phyloP scores from a whole-genome alignment of 2,329 filamentous ascomycete species.

The Ceratocystis albifundus region DNA sequence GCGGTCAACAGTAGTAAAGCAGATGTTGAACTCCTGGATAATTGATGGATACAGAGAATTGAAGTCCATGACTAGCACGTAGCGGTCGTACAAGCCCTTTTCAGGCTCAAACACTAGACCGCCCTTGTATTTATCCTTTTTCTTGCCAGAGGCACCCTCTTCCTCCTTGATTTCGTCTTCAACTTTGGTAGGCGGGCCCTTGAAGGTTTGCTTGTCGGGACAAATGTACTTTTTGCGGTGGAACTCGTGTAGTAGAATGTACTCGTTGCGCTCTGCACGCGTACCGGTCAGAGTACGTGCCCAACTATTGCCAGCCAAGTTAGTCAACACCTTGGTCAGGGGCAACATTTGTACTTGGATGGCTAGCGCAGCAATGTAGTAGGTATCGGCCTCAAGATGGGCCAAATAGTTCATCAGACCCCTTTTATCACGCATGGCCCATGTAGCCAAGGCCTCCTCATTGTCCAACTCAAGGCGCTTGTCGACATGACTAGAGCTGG shows the following conservation, averaged over 20 bases:
- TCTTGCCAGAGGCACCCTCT: constrained; percentile 63
- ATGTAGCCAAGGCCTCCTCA: constrained; percentile 73
- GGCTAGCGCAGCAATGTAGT: constrained; percentile 85
- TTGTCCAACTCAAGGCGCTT: constrained; percentile 73
- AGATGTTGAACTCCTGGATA: constrained; percentile 99
- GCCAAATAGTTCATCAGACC: constrained; percentile 88
- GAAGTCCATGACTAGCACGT: constrained; percentile 98
- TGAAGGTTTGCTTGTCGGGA: constrained; percentile 82
- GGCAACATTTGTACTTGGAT: constrained; percentile 84
- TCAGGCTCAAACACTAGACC: constrained; percentile 97
- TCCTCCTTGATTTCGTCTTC: constrained; percentile 32
- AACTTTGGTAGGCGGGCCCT: constrained; percentile 34
- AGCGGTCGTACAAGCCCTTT: constrained; percentile 95
- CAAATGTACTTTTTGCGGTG: constrained; percentile 95
- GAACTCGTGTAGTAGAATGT: constrained; percentile 96
- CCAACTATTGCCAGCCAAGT: constrained; percentile 96
- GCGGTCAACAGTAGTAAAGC: constrained; percentile 92
- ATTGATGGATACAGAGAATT: constrained; percentile 98
- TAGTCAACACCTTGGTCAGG: constrained; percentile 88
- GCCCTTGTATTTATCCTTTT: constrained; percentile 99
- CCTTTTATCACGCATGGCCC: constrained; percentile 64
- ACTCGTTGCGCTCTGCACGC: constrained; percentile 93
- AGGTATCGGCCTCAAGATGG: constrained; percentile 90
- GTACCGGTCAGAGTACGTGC: constrained; percentile 91
- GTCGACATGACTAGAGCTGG: constrained; percentile 45